phyloP scores from a whole-genome alignment of 768 basidiomycete genomes.

The Termitomyces sp. region DNA sequence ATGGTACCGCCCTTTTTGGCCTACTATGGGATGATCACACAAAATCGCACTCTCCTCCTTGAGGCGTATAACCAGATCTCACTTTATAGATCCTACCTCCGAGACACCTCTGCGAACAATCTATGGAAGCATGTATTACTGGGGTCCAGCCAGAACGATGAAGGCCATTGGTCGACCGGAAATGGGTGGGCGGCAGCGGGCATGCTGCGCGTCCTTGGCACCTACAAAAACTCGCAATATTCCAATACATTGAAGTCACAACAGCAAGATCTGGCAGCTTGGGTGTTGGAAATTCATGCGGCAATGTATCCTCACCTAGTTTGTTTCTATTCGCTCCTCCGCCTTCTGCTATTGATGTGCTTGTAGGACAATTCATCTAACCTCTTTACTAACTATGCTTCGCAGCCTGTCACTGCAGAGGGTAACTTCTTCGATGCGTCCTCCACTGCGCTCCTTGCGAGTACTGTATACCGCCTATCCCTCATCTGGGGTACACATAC shows the following conservation, averaged over 20 bases:
- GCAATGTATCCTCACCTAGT: conserved; percentile 66
- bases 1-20: conserved; percentile 89
- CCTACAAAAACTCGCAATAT: conserved; percentile 62
- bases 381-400: conserved; percentile 74
- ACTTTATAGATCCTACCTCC: conserved; percentile 67
- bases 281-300: conserved; percentile 72
- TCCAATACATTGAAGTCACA: conserved; percentile 44
- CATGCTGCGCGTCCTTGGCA: conserved; percentile 78
- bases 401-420: conserved; percentile 33
- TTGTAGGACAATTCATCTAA: conserved; percentile 37
- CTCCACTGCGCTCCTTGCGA: conserved; percentile 71
- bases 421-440: conserved; percentile 70
- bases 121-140: conserved; percentile 77
- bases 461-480: conserved; percentile 72
- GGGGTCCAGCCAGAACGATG: conserved; percentile 50
- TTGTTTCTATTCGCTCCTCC: conserved; percentile 22
- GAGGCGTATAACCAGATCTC: conserved; percentile 71
- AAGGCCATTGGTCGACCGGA: conserved; percentile 82
- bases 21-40: conserved; percentile 67
- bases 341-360: conserved; percentile 2
- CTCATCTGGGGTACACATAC: conserved; percentile 46
- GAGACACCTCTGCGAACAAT: conserved; percentile 43
- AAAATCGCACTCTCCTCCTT: conserved; percentile 54
- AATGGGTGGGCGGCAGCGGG: conserved; percentile 91
- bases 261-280: conserved; percentile 55